Conservation (phyloP, 1,139 yeast genomes). For the Kodamaea sp. region DNA sequence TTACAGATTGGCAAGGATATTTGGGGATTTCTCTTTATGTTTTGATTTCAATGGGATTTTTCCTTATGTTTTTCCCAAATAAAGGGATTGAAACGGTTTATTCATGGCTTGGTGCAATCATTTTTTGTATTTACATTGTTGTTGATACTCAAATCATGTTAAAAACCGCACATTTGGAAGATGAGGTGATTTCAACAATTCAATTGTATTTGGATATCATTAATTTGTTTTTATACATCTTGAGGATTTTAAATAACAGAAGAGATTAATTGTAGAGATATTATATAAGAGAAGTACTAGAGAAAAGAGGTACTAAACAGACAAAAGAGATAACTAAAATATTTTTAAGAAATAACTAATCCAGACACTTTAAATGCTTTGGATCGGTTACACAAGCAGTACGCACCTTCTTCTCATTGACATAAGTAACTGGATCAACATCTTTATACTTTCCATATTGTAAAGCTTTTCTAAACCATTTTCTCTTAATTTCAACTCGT, state of each 20-base stretch:
- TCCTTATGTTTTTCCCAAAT: slow-evolving; percentile 66
- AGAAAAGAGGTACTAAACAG: background rate
- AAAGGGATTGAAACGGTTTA: slow-evolving; percentile 58
- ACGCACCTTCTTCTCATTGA: slow-evolving; percentile 17
- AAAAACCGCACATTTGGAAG: slow-evolving; percentile 81
- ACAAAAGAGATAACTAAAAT: background rate
- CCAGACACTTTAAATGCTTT: slow-evolving; percentile 6
- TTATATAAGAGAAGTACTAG: background rate
- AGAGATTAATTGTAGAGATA: slow-evolving; percentile 26
- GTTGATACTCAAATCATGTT: slow-evolving; percentile 81
- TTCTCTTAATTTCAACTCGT: slow-evolving; percentile 8
- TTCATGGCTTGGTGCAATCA: slow-evolving; percentile 68
- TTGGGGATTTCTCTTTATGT: slow-evolving; percentile 62
- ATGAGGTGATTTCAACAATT: slow-evolving; percentile 78
- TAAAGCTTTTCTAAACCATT: slow-evolving; percentile 4
- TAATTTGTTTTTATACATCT: slow-evolving; percentile 73
- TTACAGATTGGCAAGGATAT: slow-evolving; percentile 68
- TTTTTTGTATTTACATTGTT: slow-evolving; percentile 69
- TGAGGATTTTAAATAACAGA: slow-evolving; percentile 59
- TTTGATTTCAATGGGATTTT: slow-evolving; percentile 69
- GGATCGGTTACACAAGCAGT: slow-evolving; percentile 28
- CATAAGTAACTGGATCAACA: slow-evolving; percentile 11
- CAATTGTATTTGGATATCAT: slow-evolving; percentile 75
- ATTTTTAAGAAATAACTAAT: background rate
- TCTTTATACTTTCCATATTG: slow-evolving; percentile 19